Evolutionary conservation across 148 eudicot genomes (phyloP), one percentile per base, ranked within the genome.

Genomic region (Persicaria tinctoria): DNA sequence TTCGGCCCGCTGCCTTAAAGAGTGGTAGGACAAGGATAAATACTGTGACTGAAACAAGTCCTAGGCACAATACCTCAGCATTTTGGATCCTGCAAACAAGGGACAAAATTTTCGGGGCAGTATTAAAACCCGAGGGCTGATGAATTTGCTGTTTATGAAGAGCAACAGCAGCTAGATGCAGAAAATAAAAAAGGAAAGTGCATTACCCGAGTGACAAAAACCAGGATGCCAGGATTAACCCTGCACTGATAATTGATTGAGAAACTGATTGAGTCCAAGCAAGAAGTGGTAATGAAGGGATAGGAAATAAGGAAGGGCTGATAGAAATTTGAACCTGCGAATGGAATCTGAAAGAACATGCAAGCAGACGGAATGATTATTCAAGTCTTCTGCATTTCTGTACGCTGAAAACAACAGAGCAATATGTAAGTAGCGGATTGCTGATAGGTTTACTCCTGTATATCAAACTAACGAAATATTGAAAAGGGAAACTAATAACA

Each of bases 271-370:
- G 12, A 66, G 70, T 66, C 47, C 44, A 13, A 14, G 70, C 69
- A 55, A 66, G 49, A 55, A 69, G 14, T 13, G 54, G 47, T 41
- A 17, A 74, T 46, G 27, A 68, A 23, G 17, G 23, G 16, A 51
- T 46, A 17, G 5, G 71, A 14, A 41, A 44, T 14, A 68, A 17
- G 14, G 59, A 53, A 38, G 38, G 49, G 51, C 16, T 55, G 68
- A 76, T 68, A 74, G 72, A 56, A 74, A 59, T 73, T 50, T 76
- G 77, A 78, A 95, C 99, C 99, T 95, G 74, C 99, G 93, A 76
- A 95, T 89, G 50, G 99, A 95, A 84, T 95, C 99, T 75, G 99
- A 90, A 78, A 95, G 90, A 78, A 95, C 99, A 85, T 95, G 99
- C 70, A 95, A 82, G 86, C 93, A 95, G 56, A 95, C 89, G 0